Evolutionary conservation across 2,329 filamentous ascomycete genomes (phyloP).

Genomic region (Endoconidiophora polonica): DNA sequence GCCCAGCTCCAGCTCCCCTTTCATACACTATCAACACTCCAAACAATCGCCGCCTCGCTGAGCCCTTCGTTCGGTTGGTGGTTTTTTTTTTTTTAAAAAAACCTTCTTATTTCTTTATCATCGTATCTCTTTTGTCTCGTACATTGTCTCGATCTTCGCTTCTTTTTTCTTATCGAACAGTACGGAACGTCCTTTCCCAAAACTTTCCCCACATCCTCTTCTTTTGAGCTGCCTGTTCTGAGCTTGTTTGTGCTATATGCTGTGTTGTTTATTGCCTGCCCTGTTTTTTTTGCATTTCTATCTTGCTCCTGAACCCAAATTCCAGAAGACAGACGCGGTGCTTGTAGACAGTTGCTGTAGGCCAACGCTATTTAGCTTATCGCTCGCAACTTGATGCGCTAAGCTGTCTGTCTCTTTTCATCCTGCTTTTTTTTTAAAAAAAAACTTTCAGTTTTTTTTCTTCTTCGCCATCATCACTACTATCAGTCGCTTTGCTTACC

Average conservation of each 20-base stretch:
- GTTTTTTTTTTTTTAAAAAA: too few species aligned
- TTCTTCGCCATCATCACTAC: background rate
- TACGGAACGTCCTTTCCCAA: background rate
- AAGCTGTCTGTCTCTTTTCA: background rate
- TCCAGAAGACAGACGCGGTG: background rate
- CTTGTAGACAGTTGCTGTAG: background rate
- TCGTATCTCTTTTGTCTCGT: too few species aligned
- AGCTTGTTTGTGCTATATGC: background rate
- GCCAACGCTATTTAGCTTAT: background rate
- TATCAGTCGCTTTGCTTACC: background rate
- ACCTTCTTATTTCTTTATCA: too few species aligned
- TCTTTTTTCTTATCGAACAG: background rate
- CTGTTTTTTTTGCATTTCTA: background rate
- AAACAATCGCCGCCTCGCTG: too few species aligned
- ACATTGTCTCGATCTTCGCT: too few species aligned
- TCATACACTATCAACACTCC: background rate
- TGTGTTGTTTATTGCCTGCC: background rate
- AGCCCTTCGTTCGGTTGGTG: too few species aligned
- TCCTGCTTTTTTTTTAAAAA: slow-evolving; percentile 6
- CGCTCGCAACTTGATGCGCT: background rate
- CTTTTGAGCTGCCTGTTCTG: background rate
- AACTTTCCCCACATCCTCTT: background rate
- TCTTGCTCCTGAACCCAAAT: background rate
- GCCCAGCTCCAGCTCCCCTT: background rate
- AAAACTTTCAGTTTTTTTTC: background rate